Percentiles rank a stretch among this genome's conserved stretches.
Evolutionary conservation across 805 yeast species (phyloP).

Genomic region (Hanseniaspora jakobsenii): DNA sequence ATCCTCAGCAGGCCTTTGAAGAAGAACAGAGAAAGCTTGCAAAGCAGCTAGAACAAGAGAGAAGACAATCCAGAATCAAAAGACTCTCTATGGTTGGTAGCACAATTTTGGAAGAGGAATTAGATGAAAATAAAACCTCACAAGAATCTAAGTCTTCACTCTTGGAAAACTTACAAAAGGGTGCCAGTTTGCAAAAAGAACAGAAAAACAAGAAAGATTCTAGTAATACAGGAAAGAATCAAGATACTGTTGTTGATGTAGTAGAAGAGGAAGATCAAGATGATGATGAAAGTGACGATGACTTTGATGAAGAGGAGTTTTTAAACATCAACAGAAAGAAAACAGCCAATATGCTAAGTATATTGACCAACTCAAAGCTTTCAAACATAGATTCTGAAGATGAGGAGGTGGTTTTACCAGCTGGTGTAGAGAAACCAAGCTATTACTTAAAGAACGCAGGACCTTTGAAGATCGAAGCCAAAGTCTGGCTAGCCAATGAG

Average conservation of each 20-base stretch:
- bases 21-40: slow-evolving; percentile 46
- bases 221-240: no score
- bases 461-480: slow-evolving; percentile 88
- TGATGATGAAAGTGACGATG: slow-evolving; percentile 23
- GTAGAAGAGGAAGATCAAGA: neutral
- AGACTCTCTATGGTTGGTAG: slow-evolving; percentile 24
- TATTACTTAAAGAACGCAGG: slow-evolving; percentile 75
- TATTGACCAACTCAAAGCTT: slow-evolving; percentile 32
- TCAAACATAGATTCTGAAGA: slow-evolving; percentile 71
- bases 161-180: slow-evolving; percentile 2
- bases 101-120: slow-evolving; percentile 10
- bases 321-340: slow-evolving; percentile 30
- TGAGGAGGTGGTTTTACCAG: slow-evolving; percentile 73
- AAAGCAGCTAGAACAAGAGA: slow-evolving; percentile 32
- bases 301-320: slow-evolving; percentile 49
- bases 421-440: slow-evolving; percentile 78
- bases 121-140: slow-evolving; percentile 9
- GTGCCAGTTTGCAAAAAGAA: slow-evolving; percentile 6
- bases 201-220: no score
- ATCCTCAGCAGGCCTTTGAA: slow-evolving; percentile 68
- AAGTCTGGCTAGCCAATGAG: slow-evolving; percentile 97
- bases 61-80: slow-evolving; percentile 29
- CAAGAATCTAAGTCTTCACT: slow-evolving; percentile 6
- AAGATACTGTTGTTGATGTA: no score
- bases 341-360: slow-evolving; percentile 28